Base-by-base conservation (phyloP, 768 basidiomycete genomes). In the Pholiota microspora region DNA sequence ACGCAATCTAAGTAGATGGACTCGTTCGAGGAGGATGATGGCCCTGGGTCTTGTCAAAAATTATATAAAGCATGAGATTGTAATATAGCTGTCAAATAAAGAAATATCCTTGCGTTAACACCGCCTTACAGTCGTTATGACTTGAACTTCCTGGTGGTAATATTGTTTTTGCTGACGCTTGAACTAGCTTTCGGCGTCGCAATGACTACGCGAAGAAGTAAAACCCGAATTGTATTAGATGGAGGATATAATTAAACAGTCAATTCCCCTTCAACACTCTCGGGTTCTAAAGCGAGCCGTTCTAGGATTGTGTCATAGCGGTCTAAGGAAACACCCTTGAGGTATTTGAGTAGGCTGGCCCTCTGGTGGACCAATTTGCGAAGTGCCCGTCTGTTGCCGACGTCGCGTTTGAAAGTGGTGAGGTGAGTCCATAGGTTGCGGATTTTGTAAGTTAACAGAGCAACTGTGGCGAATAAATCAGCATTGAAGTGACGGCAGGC, bases 211-310 rank as follows among this genome's bases (percentile, higher is more conserved):
- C n/a, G n/a, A 12, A 31, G 12, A 31, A 12, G 21, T 9, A 42
- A 40, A 42, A 5, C 21, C 7, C 54, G 28, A 42, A 29, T 46
- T 47, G 27, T 28, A 29, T 13, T 28, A 38, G 35, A 16, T 40
- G 40, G 23, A 55, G 16, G 28, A 42, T 42, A 38, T 42, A 23
- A 35, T 73, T 74, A 89, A 49, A 95, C 80, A 51, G 92, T 79
- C 32, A 98, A 73, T 67, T 98, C 94, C 36, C 94, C 95, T 69
- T 97, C 94, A 1, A 98, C 92, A 32, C 87, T 85, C 57, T 77
- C 77, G 28, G 82, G 77, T 59, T 94, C 89, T 18, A 98, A 68
- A 2, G 88, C 95, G 23, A 97, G 73, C 55, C 85, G 82, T 44
- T 79, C 75, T 48, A 98, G 77, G 23, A 90, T 64, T 13, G 70